A percentile compares a stretch with the other conserved stretches of the same genome.
These are phyloP conservation scores for Euphorbia lathyris DNA, from an alignment of 345 rosid genomes.

Conservation along the genomic window DNA sequence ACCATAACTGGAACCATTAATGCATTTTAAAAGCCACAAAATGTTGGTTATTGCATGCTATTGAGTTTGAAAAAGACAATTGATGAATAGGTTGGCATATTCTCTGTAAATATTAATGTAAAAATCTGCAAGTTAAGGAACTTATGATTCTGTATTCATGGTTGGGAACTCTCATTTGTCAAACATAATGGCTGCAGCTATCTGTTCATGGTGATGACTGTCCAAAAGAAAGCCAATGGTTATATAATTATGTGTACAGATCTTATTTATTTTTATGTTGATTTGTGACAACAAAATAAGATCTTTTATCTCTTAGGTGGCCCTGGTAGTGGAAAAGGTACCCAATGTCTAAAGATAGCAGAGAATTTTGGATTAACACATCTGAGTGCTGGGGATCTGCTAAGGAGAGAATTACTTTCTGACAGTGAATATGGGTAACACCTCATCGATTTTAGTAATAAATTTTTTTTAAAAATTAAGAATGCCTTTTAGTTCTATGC, in stretches of 20 bases:
- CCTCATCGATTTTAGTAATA: neutral
- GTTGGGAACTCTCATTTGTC: neutral
- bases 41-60: neutral
- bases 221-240: neutral
- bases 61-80: neutral
- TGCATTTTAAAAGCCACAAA: neutral
- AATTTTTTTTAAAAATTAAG: neutral
- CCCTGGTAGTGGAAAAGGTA: conserved; percentile 39
- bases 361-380: conserved; percentile 30
- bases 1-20: neutral
- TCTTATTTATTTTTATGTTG: neutral
- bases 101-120: neutral
- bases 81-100: neutral
- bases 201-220: neutral
- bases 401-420: conserved; percentile 27
- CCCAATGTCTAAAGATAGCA: conserved; percentile 29
- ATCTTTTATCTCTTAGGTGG: conserved; percentile 21
- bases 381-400: conserved; percentile 33
- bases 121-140: neutral
- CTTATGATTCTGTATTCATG: neutral
- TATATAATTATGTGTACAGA: neutral
- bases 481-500: neutral
- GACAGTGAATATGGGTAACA: conserved; percentile 25
- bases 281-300: neutral
- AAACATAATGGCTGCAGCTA: neutral